A percentile compares a stretch with the other conserved stretches of the same genome.
phyloP scores from a whole-genome alignment of 2,329 filamentous ascomycete species.

The Claviceps purpurea region DNA sequence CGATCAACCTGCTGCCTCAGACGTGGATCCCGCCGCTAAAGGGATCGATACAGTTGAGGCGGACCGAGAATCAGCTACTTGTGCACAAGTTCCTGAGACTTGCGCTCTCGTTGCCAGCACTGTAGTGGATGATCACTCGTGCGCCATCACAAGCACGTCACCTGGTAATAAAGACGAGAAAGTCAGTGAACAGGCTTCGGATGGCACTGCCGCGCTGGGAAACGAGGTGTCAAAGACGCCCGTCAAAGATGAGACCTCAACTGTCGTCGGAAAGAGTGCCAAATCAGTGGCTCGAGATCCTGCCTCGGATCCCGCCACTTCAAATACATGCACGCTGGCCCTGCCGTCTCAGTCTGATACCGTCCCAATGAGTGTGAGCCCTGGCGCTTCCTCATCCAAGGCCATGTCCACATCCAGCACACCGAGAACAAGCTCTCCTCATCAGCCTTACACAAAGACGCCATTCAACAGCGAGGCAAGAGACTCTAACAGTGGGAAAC shows the following conservation, averaged over 20 bases:
- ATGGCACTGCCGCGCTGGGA: constrained; percentile 19
- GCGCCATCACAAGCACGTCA: constrained; percentile 12
- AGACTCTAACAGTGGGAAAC: neutral
- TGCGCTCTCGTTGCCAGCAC: neutral
- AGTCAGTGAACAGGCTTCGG: constrained; percentile 18
- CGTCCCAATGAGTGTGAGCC: neutral
- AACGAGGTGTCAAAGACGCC: constrained; percentile 5
- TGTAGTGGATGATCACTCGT: constrained; percentile 2
- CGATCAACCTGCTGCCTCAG: neutral
- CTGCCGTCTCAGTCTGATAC: neutral
- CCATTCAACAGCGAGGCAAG: neutral
- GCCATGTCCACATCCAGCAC: constrained; percentile 2
- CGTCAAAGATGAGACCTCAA: neutral
- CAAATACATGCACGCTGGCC: neutral
- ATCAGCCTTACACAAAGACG: neutral
- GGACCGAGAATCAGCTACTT: neutral
- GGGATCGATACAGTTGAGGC: neutral
- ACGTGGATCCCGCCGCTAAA: neutral
- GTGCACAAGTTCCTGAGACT: neutral
- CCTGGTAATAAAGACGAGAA: constrained; percentile 18
- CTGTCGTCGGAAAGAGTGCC: neutral
- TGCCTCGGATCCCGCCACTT: neutral
- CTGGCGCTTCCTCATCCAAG: constrained; percentile 1
- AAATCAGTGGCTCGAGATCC: neutral
- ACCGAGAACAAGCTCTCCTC: neutral